Evolutionary conservation across 2,329 filamentous ascomycete genomes (phyloP).

Genomic region (Cladosporium austrohemisphaericum): DNA sequence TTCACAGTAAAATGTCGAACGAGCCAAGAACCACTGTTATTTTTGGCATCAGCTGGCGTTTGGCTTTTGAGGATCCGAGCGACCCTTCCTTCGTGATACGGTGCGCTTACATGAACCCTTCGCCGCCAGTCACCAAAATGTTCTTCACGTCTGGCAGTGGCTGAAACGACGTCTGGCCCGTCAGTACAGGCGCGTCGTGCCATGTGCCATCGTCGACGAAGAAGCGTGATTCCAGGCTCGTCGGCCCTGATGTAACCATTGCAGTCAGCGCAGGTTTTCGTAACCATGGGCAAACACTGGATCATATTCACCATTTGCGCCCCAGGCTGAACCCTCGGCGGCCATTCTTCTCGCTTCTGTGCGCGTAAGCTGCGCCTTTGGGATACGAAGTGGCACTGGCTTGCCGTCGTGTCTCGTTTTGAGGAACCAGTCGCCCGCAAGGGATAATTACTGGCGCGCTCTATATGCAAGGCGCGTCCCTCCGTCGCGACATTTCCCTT

Average conservation of each 20-base stretch:
- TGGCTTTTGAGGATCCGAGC: slow-evolving; percentile 19
- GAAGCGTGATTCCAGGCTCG: slow-evolving; percentile 40
- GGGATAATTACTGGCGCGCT: slow-evolving; percentile 10
- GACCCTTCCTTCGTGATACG: slow-evolving; percentile 9
- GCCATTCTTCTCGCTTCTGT: slow-evolving; percentile 16
- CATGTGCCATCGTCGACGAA: slow-evolving; percentile 60
- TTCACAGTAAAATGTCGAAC: slow-evolving; percentile 72
- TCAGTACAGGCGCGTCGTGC: slow-evolving; percentile 67
- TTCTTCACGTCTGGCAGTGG: slow-evolving; percentile 68
- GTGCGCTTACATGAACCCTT: slow-evolving; percentile 71
- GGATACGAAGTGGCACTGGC: slow-evolving; percentile 17
- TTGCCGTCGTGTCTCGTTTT: slow-evolving; percentile 16
- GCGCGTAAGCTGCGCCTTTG: slow-evolving; percentile 16
- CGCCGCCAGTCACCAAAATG: slow-evolving; percentile 79
- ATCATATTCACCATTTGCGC: slow-evolving; percentile 18
- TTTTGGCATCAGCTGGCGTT: slow-evolving; percentile 12
- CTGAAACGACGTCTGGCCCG: slow-evolving; percentile 66
- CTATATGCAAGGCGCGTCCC: slow-evolving; percentile 2
- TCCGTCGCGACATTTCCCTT: slow-evolving; percentile 4
- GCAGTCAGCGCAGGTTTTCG: not conserved
- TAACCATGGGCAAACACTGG: not conserved
- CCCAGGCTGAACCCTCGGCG: slow-evolving; percentile 18
- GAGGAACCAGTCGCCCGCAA: slow-evolving; percentile 1
- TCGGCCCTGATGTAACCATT: slow-evolving; percentile 22
- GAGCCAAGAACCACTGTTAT: slow-evolving; percentile 70